Conservation (phyloP, 2,329 filamentous ascomycete genomes). For the Exophiala oligosperma region DNA sequence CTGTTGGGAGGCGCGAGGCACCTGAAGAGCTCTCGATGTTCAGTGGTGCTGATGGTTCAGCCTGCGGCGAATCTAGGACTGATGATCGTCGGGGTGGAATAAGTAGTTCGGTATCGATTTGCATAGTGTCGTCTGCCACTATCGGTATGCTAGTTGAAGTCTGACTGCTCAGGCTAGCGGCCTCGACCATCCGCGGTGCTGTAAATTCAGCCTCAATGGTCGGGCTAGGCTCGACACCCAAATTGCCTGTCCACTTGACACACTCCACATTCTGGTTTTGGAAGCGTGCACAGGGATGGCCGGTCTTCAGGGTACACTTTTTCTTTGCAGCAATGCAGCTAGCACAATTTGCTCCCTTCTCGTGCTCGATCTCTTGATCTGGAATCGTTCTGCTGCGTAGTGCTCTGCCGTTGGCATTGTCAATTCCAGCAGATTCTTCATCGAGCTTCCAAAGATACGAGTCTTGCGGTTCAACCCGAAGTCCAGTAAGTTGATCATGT, state of each 20-base stretch:
- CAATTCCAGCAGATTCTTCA: conserved; percentile 14
- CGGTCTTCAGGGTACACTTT: conserved; percentile 3
- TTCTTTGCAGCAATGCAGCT: conserved; percentile 1
- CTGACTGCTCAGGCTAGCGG: no score
- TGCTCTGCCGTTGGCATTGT: conserved; percentile 9
- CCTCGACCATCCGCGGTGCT: no score
- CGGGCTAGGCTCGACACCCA: no score
- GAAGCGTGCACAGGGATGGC: conserved; percentile 1
- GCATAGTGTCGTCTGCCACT: no score
- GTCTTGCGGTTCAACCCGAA: background rate
- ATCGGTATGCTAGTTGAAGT: no score
- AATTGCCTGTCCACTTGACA: background rate
- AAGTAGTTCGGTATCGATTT: no score
- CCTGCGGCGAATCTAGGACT: background rate
- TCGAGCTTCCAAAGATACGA: conserved; percentile 9
- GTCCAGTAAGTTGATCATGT: background rate
- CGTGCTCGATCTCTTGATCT: background rate
- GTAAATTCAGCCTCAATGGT: no score
- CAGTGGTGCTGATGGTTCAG: background rate
- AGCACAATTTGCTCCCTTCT: background rate
- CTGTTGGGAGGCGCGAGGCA: no score
- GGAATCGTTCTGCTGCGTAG: conserved; percentile 9
- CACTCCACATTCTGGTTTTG: background rate
- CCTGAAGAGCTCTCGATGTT: no score
- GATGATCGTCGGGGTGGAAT: no score